Conservation (phyloP, 176 grass and related monocot species). For the Aegilops bicornis region DNA sequence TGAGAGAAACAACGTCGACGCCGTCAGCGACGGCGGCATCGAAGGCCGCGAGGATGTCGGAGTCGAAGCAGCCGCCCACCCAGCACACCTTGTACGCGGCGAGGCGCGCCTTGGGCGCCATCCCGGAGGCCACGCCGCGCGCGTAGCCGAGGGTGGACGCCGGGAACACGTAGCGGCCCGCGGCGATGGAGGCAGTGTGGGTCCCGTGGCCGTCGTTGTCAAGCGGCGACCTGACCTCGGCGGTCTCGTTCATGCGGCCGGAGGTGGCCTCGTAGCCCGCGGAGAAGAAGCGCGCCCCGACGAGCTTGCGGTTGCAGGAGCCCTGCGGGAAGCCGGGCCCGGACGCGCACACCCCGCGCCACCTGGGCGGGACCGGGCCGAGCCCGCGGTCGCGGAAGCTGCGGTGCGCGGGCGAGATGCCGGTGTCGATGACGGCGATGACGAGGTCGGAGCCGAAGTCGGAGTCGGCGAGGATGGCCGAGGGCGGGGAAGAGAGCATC, state of each 20-base stretch:
- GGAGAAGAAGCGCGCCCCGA: slow-evolving; percentile 81
- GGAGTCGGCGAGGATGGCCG: slow-evolving; percentile 78
- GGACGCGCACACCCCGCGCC: slow-evolving; percentile 64
- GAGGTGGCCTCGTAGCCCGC: slow-evolving; percentile 80
- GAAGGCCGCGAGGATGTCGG: slow-evolving; percentile 95
- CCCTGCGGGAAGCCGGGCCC: slow-evolving; percentile 57
- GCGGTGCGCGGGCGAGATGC: slow-evolving; percentile 67
- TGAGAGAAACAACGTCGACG: slow-evolving; percentile 79
- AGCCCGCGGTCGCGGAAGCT: slow-evolving; percentile 75
- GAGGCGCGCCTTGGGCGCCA: slow-evolving; percentile 94
- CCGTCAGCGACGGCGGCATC: slow-evolving; percentile 82
- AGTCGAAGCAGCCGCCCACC: slow-evolving; percentile 81
- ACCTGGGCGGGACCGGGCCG: slow-evolving; percentile 47
- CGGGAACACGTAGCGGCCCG: slow-evolving; percentile 88
- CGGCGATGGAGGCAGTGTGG: slow-evolving; percentile 90
- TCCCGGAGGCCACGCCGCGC: slow-evolving; percentile 79
- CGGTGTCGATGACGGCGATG: slow-evolving; percentile 78
- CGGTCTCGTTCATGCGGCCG: slow-evolving; percentile 81
- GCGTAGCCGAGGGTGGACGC: slow-evolving; percentile 92
- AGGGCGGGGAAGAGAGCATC: slow-evolving; percentile 71
- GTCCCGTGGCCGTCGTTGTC: slow-evolving; percentile 88
- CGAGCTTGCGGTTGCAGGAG: slow-evolving; percentile 86
- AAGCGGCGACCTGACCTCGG: slow-evolving; percentile 73
- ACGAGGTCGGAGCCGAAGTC: slow-evolving; percentile 87
- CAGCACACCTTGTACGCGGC: slow-evolving; percentile 96